Percentiles rank a stretch among this genome's conserved stretches.
Evolutionary conservation across 208 protist genomes (phyloP).

Genomic region (Leishmania major): DNA sequence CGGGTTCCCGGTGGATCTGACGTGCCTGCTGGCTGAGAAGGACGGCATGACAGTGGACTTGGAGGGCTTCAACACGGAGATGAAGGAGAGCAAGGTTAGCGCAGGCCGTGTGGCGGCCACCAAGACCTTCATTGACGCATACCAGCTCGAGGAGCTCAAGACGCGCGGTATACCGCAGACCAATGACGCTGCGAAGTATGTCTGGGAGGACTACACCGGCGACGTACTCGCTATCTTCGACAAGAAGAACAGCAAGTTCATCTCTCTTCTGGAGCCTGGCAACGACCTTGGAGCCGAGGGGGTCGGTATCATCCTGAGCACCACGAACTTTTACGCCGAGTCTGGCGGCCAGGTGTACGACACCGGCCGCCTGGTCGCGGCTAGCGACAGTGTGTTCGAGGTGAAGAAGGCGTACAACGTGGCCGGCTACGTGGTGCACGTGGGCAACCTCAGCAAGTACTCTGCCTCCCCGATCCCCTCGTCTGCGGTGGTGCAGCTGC

Average conservation of each 20-base stretch:
- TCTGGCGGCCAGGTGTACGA: constrained; percentile 98
- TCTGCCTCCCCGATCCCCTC: constrained; percentile 64
- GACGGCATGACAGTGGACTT: constrained; percentile 85
- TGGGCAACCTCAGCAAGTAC: constrained; percentile 87
- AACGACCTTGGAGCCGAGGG: constrained; percentile 61
- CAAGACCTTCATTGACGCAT: constrained; percentile 86
- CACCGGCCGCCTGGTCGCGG: constrained; percentile 87
- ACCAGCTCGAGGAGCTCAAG: constrained; percentile 90
- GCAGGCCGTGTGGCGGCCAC: constrained; percentile 63
- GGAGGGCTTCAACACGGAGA: constrained; percentile 82
- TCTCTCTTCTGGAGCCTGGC: constrained; percentile 55
- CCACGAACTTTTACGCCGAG: constrained; percentile 98
- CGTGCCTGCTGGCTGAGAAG: constrained; percentile 97
- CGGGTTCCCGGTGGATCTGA: constrained; percentile 99
- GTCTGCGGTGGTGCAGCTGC: constrained; percentile 64
- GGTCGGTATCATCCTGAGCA: constrained; percentile 93
- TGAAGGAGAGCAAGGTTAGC: constrained; percentile 80
- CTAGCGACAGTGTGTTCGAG: constrained; percentile 79
- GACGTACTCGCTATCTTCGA: constrained; percentile 88
- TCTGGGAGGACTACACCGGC: constrained; percentile 80
- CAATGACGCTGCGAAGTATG: constrained; percentile 96
- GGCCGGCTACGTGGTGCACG: constrained; percentile 97
- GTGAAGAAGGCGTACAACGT: constrained; percentile 94
- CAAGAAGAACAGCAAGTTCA: constrained; percentile 71
- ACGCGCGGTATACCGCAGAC: constrained; percentile 79